Conservation (phyloP, 352 stramenopile species). For the Phytopythium delawarense region DNA sequence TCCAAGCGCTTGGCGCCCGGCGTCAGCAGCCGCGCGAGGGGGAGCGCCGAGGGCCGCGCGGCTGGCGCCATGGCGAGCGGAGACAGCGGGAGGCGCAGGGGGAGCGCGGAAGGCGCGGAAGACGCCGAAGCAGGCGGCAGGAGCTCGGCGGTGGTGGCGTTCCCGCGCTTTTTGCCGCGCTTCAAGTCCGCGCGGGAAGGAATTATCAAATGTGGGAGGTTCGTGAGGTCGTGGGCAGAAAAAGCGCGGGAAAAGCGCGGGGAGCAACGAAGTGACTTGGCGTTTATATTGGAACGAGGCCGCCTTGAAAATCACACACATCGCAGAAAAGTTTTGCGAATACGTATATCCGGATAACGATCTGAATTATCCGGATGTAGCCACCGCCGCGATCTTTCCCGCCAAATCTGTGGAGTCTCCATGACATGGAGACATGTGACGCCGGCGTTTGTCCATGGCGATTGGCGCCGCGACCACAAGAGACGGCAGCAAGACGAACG, state of each 20-base stretch:
- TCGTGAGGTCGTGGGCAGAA: neutral
- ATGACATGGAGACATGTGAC: no score
- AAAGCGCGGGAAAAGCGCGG: constrained; percentile 3
- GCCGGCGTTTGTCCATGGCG: no score
- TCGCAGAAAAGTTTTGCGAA: no score
- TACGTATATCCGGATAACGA: no score
- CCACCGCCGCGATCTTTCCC: no score
- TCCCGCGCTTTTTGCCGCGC: constrained; percentile 33
- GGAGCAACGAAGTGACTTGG: neutral
- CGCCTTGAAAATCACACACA: no score
- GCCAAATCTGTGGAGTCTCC: no score
- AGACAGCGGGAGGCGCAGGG: neutral
- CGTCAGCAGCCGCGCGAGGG: neutral
- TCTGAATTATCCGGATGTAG: no score
- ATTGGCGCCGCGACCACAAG: no score
- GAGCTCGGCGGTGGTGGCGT: constrained; percentile 1
- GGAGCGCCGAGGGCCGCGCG: neutral
- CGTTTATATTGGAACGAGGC: neutral
- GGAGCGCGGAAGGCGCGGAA: neutral
- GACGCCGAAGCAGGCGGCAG: no score
- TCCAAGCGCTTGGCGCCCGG: constrained; percentile 3
- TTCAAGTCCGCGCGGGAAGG: neutral
- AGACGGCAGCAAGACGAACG: no score
- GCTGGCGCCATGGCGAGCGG: neutral
- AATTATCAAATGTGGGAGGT: neutral